Percentiles rank a stretch among this genome's conserved stretches.
phyloP scores from a whole-genome alignment of 2,329 filamentous ascomycete genomes.

The Beauveria sp. region DNA sequence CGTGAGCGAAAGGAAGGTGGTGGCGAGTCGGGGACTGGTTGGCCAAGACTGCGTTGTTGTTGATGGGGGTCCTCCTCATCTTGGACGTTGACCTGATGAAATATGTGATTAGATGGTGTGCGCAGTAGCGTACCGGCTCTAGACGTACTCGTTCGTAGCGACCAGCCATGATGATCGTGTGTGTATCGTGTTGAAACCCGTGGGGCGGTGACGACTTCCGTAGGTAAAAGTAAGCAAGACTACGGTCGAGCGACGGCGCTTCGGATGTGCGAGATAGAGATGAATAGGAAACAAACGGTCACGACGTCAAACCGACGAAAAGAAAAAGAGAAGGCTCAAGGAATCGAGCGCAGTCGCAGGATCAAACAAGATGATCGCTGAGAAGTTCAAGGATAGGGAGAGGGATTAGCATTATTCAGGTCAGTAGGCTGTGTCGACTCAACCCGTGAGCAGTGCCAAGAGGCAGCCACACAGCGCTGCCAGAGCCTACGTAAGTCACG shows the following conservation, averaged over 20 bases:
- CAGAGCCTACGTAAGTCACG: neutral
- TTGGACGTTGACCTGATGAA: slow-evolving; percentile 46
- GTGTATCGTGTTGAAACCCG: slow-evolving; percentile 7
- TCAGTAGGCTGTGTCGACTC: slow-evolving; percentile 3
- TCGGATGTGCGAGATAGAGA: neutral
- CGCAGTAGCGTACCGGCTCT: neutral
- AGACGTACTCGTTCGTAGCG: slow-evolving; percentile 51
- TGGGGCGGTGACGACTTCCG: neutral
- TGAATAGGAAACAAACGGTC: neutral
- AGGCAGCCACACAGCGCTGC: neutral
- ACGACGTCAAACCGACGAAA: neutral
- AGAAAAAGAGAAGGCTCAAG: slow-evolving; percentile 13
- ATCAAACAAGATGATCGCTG: slow-evolving; percentile 14
- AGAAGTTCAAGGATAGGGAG: slow-evolving; percentile 8
- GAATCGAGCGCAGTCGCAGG: slow-evolving; percentile 6
- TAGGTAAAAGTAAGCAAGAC: neutral
- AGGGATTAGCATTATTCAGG: neutral
- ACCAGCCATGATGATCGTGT: slow-evolving; percentile 37
- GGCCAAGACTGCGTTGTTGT: slow-evolving; percentile 20
- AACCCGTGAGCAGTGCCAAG: slow-evolving; percentile 8
- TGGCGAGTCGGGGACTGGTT: slow-evolving; percentile 48
- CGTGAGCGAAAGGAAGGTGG: slow-evolving; percentile 86
- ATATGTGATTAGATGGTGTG: slow-evolving; percentile 14
- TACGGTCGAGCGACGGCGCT: neutral
- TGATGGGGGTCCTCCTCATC: slow-evolving; percentile 42